Base-by-base conservation (phyloP, 345 rosid genomes). In the Brassica juncea region DNA sequence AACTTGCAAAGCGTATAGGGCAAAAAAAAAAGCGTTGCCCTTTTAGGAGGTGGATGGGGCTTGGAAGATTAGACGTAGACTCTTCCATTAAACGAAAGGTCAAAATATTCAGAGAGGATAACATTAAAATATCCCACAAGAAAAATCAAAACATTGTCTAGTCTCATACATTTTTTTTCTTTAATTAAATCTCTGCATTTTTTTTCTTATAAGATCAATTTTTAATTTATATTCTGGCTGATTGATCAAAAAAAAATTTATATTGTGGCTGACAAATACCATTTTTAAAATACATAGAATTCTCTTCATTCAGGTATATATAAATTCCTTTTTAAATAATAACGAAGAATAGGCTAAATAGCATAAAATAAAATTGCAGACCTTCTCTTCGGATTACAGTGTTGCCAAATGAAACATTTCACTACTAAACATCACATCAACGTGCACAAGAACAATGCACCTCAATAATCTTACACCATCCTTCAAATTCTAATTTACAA, bases 41-140 rank as follows among this genome's bases (percentile, higher is more conserved):
- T 69, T 80, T 80, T 63, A 75, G 32, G 76, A 23, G 75, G 37
- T 80, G 7, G 65, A 73, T 74, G 79, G 66, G 82, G 47, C 49
- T 67, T 49, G 42, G n/a, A 49, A 49, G 59, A 55, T 62, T 62
- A 67, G 44, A 23, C 25, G 19, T 35, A 31, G 57, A 14, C 77
- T 59, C 76, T 75, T 75, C 61, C 28, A 12, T 37, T 52, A 12
- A 16, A 12, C 79, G 76, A 80, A 80, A 80, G 83, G 83, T 80
- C 83, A 74, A 5, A 39, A 4, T 62, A 59, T 60, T 25, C 28
- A 30, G 15, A 61, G 8, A 61, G 5, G 74, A 73, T 79, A 68
- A 59, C 70, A 61, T 73, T 0, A 6, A 66, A 34, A 30, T 1
- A 12, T 4, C 54, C 27, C 11, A 61, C 14, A 23, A 7, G 52